Base-by-base conservation (phyloP, 495 filamentous ascomycete genomes). In the Penicillium verhagenii region DNA sequence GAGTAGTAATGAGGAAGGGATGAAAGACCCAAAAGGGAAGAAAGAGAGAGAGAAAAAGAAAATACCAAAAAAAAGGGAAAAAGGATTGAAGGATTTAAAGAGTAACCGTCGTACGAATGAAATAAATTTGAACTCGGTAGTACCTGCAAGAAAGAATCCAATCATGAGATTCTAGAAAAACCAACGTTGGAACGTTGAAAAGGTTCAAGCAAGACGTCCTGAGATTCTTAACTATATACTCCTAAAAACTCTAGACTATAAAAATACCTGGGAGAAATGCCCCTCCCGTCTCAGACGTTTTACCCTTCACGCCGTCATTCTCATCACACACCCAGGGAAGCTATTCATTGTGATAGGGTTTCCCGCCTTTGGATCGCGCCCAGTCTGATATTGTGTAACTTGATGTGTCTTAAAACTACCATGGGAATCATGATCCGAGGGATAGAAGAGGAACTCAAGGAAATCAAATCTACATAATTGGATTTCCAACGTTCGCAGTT, bases 361-460 rank as follows among this genome's bases (percentile, higher is more conserved):
- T 33, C 18, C 26, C 18, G 45, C 33, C 19, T 29, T 29, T 57
- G 18, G 43, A 20, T 28, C 20, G 38, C 16, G 47, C 43, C 39
- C 24, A 38, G 50, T 44, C 46, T 57, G 48, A 47, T 14, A 50
- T 44, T 38, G 60, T 66, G 64, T 66, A 66, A 66, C 64, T 59
- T 54, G 51, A 56, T 28, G 19, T 47, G 64, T 59, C 60, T 61
- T 50, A 52, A 54, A 65, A 45, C 42, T 45, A 45, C 42, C 42
- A 45, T 45, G 42, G 33, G 42, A 47, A 46, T 45, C 18, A 37
- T 18, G 24, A 35, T 44, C 38, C 11, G 51, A 53, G 16, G 18
- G 26, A 43, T 31, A 43, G 11, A 38, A 8, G 23, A 18, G 2
- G 1, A 26, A 26, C 18, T 26, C 6, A 8, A 28, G 7, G 42